A percentile compares a stretch with the other conserved stretches of the same genome.
phyloP scores from a whole-genome alignment of 208 protist genomes.

The Sergeia podlipaevii region DNA sequence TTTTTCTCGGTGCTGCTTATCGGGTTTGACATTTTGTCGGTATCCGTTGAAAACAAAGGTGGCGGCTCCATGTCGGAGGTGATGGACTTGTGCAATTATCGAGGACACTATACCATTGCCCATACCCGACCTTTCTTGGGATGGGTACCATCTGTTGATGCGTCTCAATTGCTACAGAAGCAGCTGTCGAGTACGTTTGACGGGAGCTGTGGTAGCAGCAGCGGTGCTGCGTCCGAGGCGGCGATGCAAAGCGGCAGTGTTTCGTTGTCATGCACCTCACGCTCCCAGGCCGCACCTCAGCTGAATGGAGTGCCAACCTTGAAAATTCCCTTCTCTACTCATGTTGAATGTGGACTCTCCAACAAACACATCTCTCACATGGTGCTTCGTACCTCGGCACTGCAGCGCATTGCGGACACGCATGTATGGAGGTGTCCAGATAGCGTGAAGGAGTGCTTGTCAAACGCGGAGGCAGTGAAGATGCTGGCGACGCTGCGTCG shows the following conservation, averaged over 20 bases:
- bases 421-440: conserved; percentile 26
- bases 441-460: conserved; percentile 23
- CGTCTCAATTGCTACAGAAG: too few relatives aligned
- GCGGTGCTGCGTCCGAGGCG: too few relatives aligned
- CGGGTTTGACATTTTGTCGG: conserved; percentile 74
- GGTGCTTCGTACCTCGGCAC: conserved; percentile 38
- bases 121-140: conserved; percentile 73
- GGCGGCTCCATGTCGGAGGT: conserved; percentile 10
- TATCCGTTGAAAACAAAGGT: conserved; percentile 23
- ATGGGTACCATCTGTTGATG: conserved; percentile 56
- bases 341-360: conserved; percentile 34
- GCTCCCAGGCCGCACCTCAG: too few relatives aligned
- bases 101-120: conserved; percentile 43
- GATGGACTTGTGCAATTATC: conserved; percentile 32
- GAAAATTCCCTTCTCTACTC: conserved; percentile 46
- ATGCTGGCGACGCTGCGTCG: conserved; percentile 51
- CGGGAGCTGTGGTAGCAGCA: too few relatives aligned
- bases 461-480: conserved; percentile 32
- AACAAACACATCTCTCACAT: conserved; percentile 41
- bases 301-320: not conserved
- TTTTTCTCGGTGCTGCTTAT: conserved; percentile 52
- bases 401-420: conserved; percentile 13
- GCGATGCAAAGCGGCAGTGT: too few relatives aligned
- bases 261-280: too few relatives aligned
- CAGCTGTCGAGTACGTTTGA: too few relatives aligned